phyloP scores from a whole-genome alignment of 345 rosid genomes.

The Citrus glauca region DNA sequence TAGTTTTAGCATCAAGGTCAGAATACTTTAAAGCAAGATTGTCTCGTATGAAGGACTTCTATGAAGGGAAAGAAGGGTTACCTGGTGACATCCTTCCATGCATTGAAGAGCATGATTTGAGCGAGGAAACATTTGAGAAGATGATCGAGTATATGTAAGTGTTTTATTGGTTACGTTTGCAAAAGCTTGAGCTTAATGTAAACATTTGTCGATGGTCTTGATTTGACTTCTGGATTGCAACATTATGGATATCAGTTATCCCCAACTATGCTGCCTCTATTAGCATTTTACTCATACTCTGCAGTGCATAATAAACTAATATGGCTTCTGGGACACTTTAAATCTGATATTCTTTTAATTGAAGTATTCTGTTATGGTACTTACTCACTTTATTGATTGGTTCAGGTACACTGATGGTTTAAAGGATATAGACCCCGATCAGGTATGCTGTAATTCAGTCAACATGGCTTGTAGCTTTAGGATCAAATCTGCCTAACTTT shows the following conservation, averaged over 20 bases:
- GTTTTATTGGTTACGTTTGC: background rate
- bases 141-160: constrained; percentile 95
- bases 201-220: background rate
- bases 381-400: constrained; percentile 22
- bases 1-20: constrained; percentile 89
- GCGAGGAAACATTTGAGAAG: constrained; percentile 75
- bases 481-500: constrained; percentile 4
- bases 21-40: constrained; percentile 90
- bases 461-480: constrained; percentile 3
- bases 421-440: constrained; percentile 72
- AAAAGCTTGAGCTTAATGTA: background rate
- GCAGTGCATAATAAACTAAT: constrained; percentile 9
- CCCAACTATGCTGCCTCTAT: background rate
- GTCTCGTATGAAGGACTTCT: constrained; percentile 70
- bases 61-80: constrained; percentile 48
- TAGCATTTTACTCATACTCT: background rate
- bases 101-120: constrained; percentile 87
- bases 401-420: constrained; percentile 95
- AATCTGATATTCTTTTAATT: background rate
- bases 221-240: background rate
- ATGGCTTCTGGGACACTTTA: background rate
- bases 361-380: constrained; percentile 4
- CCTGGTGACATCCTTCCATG: constrained; percentile 47
- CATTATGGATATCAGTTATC: background rate
- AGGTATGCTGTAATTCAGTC: constrained; percentile 44